Percentiles rank a stretch among this genome's conserved stretches.
phyloP scores from a whole-genome alignment of 1,284 basidiomycete species.

The Ceratobasidium sp. region DNA sequence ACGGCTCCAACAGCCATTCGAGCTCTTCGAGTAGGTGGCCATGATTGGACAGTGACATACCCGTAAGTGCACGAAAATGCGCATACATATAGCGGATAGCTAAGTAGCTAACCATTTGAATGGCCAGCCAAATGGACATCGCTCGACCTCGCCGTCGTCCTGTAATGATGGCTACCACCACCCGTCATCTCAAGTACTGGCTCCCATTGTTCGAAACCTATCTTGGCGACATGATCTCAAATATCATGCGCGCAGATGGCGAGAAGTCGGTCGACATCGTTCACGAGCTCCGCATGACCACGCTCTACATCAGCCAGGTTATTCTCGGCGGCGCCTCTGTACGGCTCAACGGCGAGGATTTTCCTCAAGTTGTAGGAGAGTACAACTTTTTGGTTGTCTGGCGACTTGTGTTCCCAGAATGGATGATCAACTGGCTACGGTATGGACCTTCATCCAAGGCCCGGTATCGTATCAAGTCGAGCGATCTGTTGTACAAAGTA shows the following conservation, averaged over 20 bases:
- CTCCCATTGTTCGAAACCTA: slow-evolving; percentile 3
- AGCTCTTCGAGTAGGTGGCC: slow-evolving; percentile 3
- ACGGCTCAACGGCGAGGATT: background rate
- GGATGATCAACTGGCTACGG: slow-evolving; percentile 12
- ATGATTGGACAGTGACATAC: slow-evolving; percentile 8
- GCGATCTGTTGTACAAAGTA: slow-evolving; percentile 11
- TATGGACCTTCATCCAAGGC: slow-evolving; percentile 4
- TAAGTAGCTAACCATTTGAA: no score
- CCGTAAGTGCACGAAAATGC: background rate
- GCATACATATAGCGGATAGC: no score
- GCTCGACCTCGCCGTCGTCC: slow-evolving; percentile 9
- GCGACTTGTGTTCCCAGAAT: slow-evolving; percentile 12
- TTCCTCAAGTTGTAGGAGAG: slow-evolving; percentile 1
- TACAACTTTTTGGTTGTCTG: slow-evolving; percentile 3
- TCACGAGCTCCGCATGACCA: background rate
- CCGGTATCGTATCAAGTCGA: slow-evolving; percentile 6
- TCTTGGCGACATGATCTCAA: slow-evolving; percentile 11
- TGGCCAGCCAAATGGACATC: background rate
- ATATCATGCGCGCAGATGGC: background rate
- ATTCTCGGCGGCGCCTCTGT: background rate
- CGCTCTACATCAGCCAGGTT: slow-evolving; percentile 11
- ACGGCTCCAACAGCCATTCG: background rate
- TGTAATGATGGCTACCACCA: slow-evolving; percentile 1
- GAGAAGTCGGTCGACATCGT: slow-evolving; percentile 8
- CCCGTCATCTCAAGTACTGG: slow-evolving; percentile 10